Conservation (phyloP, 495 filamentous ascomycete genomes). For the Penicillium waksmanii region DNA sequence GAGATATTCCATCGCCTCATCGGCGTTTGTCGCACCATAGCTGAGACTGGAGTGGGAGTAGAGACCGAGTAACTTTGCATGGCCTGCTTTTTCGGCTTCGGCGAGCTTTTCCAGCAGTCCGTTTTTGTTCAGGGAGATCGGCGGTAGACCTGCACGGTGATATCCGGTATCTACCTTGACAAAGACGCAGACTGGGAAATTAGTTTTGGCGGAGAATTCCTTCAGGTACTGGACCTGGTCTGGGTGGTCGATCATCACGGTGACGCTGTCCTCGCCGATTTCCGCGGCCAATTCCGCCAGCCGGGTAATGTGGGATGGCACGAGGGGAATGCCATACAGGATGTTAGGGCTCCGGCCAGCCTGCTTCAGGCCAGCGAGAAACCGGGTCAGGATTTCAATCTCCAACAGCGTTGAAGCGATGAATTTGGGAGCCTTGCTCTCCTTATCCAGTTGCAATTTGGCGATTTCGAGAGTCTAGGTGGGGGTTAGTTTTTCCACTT, state of each 20-base stretch:
- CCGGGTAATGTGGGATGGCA: constrained; percentile 61
- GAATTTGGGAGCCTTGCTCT: constrained; percentile 58
- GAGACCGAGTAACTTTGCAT: constrained; percentile 60
- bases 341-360: constrained; percentile 61
- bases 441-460: constrained; percentile 69
- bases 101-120: constrained; percentile 55
- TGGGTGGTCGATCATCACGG: constrained; percentile 74
- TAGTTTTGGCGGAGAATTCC: constrained; percentile 38
- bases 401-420: constrained; percentile 81
- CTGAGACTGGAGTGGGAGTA: constrained; percentile 83
- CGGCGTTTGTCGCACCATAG: constrained; percentile 56
- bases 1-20: constrained; percentile 61
- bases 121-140: constrained; percentile 52
- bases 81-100: constrained; percentile 37
- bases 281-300: constrained; percentile 54
- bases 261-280: constrained; percentile 58
- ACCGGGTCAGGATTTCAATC: constrained; percentile 67
- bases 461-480: constrained; percentile 72
- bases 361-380: constrained; percentile 60
- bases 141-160: constrained; percentile 70
- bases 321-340: constrained; percentile 76
- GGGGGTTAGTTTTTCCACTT: constrained; percentile 2
- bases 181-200: constrained; percentile 58
- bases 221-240: constrained; percentile 57
- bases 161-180: constrained; percentile 82